Percentiles rank a stretch among this genome's conserved stretches.
Evolutionary conservation across 306 rosid species (phyloP).

Genomic region (Heteromeles arbutifolia): DNA sequence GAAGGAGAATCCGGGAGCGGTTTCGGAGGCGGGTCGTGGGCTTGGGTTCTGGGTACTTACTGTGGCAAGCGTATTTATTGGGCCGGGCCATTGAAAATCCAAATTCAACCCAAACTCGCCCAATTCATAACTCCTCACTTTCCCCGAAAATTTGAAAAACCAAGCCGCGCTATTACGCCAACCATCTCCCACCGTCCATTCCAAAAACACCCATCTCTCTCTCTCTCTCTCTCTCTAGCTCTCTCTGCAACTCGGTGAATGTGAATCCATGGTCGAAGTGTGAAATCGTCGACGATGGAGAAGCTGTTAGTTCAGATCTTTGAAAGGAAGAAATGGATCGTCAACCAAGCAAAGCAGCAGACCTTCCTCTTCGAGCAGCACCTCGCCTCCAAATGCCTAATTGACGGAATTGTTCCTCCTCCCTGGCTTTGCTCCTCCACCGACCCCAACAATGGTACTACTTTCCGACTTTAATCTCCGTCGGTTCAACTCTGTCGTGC

Average conservation of each 20-base stretch:
- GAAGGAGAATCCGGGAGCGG: neutral
- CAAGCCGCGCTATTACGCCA: neutral
- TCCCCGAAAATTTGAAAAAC: neutral
- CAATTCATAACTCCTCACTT: neutral
- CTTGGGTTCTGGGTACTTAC: neutral
- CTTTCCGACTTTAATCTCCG: neutral
- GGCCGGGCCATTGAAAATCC: neutral
- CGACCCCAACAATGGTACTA: constrained; percentile 37
- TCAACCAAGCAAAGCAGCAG: constrained; percentile 69
- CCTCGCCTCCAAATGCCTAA: constrained; percentile 64
- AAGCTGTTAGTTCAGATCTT: constrained; percentile 67
- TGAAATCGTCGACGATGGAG: constrained; percentile 58
- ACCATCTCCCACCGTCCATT: neutral
- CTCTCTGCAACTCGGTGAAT: neutral
- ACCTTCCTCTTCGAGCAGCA: constrained; percentile 59
- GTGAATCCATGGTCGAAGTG: constrained; percentile 8
- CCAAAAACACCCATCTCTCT: neutral
- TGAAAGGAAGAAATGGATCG: constrained; percentile 55
- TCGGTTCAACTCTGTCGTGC: neutral
- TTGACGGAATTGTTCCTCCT: constrained; percentile 76
- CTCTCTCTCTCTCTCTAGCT: neutral
- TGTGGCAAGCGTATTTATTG: too few species aligned
- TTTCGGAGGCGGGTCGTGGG: neutral
- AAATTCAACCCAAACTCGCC: neutral
- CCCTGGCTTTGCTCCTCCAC: constrained; percentile 55